Base-by-base conservation (phyloP, 2,329 filamentous ascomycete genomes). In the Exophiala oligosperma region DNA sequence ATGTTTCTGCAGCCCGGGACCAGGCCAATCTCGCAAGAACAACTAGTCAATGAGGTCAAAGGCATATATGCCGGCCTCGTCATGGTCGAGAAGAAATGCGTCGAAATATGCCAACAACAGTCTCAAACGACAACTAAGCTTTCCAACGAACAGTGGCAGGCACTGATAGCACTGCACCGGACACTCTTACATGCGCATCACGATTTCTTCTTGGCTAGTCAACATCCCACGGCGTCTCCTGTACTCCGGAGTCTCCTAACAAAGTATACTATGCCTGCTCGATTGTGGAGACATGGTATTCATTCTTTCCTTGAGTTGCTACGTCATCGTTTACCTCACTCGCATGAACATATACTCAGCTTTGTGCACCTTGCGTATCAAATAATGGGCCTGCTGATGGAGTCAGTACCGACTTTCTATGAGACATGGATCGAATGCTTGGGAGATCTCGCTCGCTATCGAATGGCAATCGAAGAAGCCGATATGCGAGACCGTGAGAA, bases 371-470 rank as follows among this genome's bases (percentile, higher is more conserved):
- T 93, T 14, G 88, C 92, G 0, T 97, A 97, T 64, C 89, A 88
- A 1, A 95, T 96, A 85, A 91, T 97, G 83, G 88, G 90, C 0
- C 73, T 97, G 0, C 74, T 97, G 0, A 89, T 92, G 59, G 92
- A 97, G 67, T 96, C 90, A 0, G 90, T 96, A 0, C 86, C 89
- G 0, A 80, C 83, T 0, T 97, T 95, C 64, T 84, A 89, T 52
- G 89, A 94, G 57, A 96, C 90, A 0, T 97, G 93, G 93, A 90
- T 96, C 7, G 93, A 97, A 65, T 97, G 92, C 53, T 76, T 97
- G 0, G 93, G 93, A 0, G 92, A 97, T 68, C 74, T 97, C 0
- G 89, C 87, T 0, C 80, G 92, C 21, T 97, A 95, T 67, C 80
- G 88, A 3, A 97, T 97, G 92, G 91, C 92, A 0, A 92, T 97